Evolutionary conservation across 2,329 filamentous ascomycete species (phyloP).

Genomic region (Colletotrichum sp.): DNA sequence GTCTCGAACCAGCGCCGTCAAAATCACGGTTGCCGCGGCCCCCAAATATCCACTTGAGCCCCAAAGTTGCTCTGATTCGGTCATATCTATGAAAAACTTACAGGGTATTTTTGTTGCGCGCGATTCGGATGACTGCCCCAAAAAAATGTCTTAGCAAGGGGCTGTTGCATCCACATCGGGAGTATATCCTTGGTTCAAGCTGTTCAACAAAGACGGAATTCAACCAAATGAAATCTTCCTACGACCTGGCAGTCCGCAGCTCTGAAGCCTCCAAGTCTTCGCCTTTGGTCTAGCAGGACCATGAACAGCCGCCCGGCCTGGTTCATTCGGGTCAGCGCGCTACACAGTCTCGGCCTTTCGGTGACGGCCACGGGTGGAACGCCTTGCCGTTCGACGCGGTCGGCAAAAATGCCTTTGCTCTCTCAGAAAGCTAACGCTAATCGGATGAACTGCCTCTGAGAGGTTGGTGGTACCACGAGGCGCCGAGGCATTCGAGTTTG

Average conservation of each 20-base stretch:
- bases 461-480: neutral
- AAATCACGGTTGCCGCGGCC: neutral
- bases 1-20: neutral
- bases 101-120: neutral
- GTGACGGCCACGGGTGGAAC: neutral
- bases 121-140: neutral
- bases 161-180: neutral
- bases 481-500: neutral
- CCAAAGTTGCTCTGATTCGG: neutral
- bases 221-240: neutral
- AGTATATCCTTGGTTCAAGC: neutral
- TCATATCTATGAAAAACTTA: neutral
- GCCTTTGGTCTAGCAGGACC: neutral
- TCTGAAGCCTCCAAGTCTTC: neutral
- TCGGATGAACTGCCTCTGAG: constrained; percentile 10
- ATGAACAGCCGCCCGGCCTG: neutral
- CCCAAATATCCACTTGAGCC: neutral
- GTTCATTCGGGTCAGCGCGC: neutral
- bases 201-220: neutral
- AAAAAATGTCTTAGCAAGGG: neutral
- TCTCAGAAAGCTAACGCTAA: neutral
- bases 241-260: neutral
- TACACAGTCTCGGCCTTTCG: neutral
- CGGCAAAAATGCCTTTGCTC: neutral
- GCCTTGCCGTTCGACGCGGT: neutral